These are phyloP conservation scores for Excoecaria cochinchinensis DNA, from an alignment of 345 rosid species.

Conservation along the genomic window DNA sequence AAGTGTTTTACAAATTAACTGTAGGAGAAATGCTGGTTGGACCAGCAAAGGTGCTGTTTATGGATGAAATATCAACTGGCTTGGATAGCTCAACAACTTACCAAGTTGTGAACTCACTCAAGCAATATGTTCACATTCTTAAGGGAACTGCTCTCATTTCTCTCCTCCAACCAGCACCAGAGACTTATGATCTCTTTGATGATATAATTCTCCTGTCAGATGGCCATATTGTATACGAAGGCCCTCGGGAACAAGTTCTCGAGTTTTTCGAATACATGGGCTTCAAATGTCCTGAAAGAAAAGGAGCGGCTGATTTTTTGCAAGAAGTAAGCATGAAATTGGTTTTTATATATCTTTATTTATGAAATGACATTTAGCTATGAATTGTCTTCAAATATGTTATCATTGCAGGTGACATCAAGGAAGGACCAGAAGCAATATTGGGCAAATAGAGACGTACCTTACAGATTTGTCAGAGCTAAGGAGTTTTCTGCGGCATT, in stretches of 20 bases:
- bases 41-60: conserved; percentile 62
- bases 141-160: conserved; percentile 53
- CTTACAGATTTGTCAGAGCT: conserved; percentile 46
- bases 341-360: not conserved
- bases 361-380: not conserved
- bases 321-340: conserved; percentile 48
- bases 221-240: conserved; percentile 68
- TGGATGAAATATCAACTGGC: conserved; percentile 83
- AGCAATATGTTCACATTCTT: conserved; percentile 61
- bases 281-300: conserved; percentile 65
- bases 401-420: conserved; percentile 46
- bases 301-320: conserved; percentile 70
- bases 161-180: conserved; percentile 82
- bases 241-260: conserved; percentile 50
- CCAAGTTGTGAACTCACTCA: conserved; percentile 61
- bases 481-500: conserved; percentile 40
- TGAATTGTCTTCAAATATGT: not conserved
- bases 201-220: conserved; percentile 63
- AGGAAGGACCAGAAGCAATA: conserved; percentile 66
- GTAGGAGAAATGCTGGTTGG: conserved; percentile 73
- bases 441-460: conserved; percentile 37
- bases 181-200: conserved; percentile 70
- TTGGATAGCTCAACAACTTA: conserved; percentile 74
- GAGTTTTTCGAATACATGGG: conserved; percentile 65
- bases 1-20: not conserved